Evolutionary conservation across 202 grass and related monocot genomes (phyloP).

Genomic region (Musa balbisiana): DNA sequence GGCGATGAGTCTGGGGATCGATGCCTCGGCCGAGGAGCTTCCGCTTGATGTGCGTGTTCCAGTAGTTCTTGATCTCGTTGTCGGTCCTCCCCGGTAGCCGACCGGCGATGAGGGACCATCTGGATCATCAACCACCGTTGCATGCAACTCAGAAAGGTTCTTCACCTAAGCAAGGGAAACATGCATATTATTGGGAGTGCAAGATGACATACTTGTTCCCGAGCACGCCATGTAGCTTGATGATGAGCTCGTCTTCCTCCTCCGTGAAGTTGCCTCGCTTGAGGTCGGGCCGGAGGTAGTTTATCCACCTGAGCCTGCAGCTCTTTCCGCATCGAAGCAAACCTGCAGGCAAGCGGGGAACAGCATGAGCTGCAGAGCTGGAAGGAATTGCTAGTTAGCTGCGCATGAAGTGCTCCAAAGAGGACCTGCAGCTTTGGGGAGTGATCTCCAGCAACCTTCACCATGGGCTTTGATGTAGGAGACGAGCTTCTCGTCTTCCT

Average conservation of each 20-base stretch:
- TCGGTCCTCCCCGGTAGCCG: constrained; percentile 77
- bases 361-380: neutral
- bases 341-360: neutral
- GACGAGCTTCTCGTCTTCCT: constrained; percentile 5
- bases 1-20: constrained; percentile 77
- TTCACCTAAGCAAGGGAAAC: too few species aligned
- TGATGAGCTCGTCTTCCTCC: constrained; percentile 90
- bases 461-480: neutral
- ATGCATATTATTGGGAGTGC: too few species aligned
- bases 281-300: constrained; percentile 94
- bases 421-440: neutral
- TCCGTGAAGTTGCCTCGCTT: constrained; percentile 99
- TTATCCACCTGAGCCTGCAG: constrained; percentile 91
- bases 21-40: constrained; percentile 69
- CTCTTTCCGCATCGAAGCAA: constrained; percentile 71
- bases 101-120: constrained; percentile 88
- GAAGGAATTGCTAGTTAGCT: too few species aligned
- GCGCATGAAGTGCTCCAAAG: too few species aligned
- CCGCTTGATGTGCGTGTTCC: constrained; percentile 99
- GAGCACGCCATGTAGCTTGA: constrained; percentile 71
- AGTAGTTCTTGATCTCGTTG: constrained; percentile 99
- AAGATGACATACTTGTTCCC: constrained; percentile 61
- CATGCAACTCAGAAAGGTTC: too few species aligned
- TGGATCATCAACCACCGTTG: neutral
- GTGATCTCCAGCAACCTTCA: neutral